Evolutionary conservation across 1,284 basidiomycete genomes (phyloP).

Genomic region (Cryptococcus neoformans): DNA sequence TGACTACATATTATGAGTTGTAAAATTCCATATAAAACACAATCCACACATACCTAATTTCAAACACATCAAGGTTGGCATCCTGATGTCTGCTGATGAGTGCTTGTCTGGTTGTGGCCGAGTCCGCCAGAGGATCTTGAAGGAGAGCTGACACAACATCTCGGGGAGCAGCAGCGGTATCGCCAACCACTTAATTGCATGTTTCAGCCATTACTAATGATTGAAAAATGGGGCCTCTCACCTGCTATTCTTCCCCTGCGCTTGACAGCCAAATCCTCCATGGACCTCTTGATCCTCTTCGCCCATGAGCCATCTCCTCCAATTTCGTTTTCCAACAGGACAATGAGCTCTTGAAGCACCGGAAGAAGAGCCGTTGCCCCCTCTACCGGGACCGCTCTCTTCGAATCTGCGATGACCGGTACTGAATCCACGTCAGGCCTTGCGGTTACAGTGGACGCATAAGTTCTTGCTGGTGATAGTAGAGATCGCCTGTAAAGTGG

Average conservation of each 20-base stretch:
- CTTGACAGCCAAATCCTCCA: constrained; percentile 13
- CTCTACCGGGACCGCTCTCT: constrained; percentile 4
- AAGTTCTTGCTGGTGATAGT: background rate
- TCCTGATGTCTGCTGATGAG: constrained; percentile 20
- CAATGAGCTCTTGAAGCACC: constrained; percentile 13
- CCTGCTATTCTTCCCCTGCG: constrained; percentile 29
- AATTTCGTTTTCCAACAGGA: constrained; percentile 33
- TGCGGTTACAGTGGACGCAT: background rate
- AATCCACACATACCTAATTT: constrained; percentile 11
- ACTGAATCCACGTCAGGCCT: background rate
- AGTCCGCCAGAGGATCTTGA: constrained; percentile 37
- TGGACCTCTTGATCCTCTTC: constrained; percentile 16
- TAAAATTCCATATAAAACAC: background rate
- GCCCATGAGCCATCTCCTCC: constrained; percentile 39
- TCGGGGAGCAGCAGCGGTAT: constrained; percentile 24
- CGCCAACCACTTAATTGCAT: constrained; percentile 29
- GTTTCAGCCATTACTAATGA: constrained; percentile 2
- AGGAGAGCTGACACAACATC: constrained; percentile 43
- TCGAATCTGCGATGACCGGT: background rate
- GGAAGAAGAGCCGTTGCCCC: constrained; percentile 3
- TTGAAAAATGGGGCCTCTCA: constrained; percentile 3
- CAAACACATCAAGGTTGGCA: constrained; percentile 11
- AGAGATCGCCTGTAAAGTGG: too few species aligned
- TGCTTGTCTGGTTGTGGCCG: constrained; percentile 19
- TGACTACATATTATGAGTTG: constrained; percentile 1